Base-by-base conservation (phyloP, 192 early-diverging fungal genomes). In the Backusella parvicylindrica region DNA sequence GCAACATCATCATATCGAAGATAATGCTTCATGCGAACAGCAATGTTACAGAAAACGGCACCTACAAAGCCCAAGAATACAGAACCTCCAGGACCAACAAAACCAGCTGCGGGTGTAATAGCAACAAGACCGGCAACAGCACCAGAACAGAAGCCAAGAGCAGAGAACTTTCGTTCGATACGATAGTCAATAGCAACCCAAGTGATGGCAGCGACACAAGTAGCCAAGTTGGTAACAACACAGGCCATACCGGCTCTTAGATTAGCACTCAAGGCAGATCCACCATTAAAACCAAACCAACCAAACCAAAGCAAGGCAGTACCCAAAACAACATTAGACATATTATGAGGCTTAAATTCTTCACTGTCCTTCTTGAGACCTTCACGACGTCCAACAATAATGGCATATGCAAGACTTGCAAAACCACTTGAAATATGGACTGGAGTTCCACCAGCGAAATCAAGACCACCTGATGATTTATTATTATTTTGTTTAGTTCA, bases 361-460 rank as follows among this genome's bases (percentile, higher is more conserved):
- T 91, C 86, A 16, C 64, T 60, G 21, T 60, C 53, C n/a, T 26
- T 30, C 8, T 43, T 23, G 71, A 89, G 89, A 76, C 92, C 90
- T 40, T 88, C 84, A 53, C 97, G 91, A 73, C 90, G 91, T 56
- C 97, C 97, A 35, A 97, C 74, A 13, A 95, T 87, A 33, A 96
- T 67, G n/a, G 92, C 86, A 85, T 94, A 96, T 26, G 97, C 98
- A 64, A 98, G 85, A 38, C 92, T 94, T 38, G 92, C 91, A 78
- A 92, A 93, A 31, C 98, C 98, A n/a, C 95, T 96, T 4, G 91
- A 85, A 30, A 97, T 93, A 79, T 99, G 95, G 38, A 99, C 96
- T 26, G 96, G 95, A 18, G 95, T 94, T 16, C 98, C 96, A 49
- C 98, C 98, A 12, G 98, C 96, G 72, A 95, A 99, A 83, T 99